Conservation (phyloP, 140 eudicot genomes). For the Stevia rebaudiana region DNA sequence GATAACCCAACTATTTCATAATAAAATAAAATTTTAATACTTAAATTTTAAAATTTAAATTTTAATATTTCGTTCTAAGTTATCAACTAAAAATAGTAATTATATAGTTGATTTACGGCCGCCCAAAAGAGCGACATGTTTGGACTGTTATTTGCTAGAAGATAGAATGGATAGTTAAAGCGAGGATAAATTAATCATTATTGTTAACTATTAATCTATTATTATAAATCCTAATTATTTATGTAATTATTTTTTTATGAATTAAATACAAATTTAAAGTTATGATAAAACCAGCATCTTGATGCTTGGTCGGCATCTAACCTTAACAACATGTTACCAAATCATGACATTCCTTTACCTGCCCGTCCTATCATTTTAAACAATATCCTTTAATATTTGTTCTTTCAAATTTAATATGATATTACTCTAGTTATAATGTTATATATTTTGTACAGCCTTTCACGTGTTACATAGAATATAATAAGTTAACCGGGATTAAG, state of each 20-base stretch:
- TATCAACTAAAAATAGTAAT: not conserved
- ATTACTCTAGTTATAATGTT: not conserved
- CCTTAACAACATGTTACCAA: slow-evolving; percentile 34
- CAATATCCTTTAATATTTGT: not conserved
- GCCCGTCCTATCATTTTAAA: slow-evolving; percentile 5
- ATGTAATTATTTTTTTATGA: not conserved
- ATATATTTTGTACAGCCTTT: no score
- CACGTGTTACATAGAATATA: no score
- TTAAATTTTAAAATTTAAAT: no score
- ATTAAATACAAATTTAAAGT: slow-evolving; percentile 1
- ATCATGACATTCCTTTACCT: slow-evolving; percentile 18
- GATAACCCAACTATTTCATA: no score
- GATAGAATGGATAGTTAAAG: slow-evolving; percentile 21
- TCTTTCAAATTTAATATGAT: not conserved
- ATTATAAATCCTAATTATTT: not conserved
- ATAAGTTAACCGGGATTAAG: no score
- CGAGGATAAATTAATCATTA: slow-evolving; percentile 19
- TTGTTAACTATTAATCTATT: not conserved
- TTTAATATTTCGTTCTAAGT: no score
- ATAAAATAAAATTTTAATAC: no score
- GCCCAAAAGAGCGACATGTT: slow-evolving; percentile 35
- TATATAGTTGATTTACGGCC: slow-evolving; percentile 11
- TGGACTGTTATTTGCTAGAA: slow-evolving; percentile 19
- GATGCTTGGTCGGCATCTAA: slow-evolving; percentile 62
- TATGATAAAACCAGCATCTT: slow-evolving; percentile 25